A percentile compares a stretch with the other conserved stretches of the same genome.
phyloP scores from a whole-genome alignment of 306 rosid species.

The Prunus mume region DNA sequence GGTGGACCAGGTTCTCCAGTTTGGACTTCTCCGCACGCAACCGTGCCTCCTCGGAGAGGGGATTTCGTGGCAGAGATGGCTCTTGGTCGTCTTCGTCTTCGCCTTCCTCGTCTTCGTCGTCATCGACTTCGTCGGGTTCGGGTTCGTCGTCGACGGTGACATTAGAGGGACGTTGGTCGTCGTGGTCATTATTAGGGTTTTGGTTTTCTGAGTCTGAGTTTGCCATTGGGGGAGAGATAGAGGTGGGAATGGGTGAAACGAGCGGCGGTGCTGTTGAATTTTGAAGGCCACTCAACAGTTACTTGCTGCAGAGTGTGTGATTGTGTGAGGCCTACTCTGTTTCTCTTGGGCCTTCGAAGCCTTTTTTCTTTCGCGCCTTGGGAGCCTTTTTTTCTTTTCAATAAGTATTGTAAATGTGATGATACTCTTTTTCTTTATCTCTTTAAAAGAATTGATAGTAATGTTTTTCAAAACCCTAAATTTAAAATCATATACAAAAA shows the following conservation, averaged over 20 bases:
- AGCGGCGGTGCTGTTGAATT: slow-evolving; percentile 15
- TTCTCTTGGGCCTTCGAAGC: background rate
- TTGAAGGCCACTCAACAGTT: background rate
- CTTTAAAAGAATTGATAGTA: no score
- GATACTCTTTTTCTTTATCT: no score
- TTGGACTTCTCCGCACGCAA: slow-evolving; percentile 51
- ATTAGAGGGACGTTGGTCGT: slow-evolving; percentile 31
- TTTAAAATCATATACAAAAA: no score
- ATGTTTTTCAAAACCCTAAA: no score
- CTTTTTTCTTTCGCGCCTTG: background rate
- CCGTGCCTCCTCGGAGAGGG: slow-evolving; percentile 33
- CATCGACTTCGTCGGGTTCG: slow-evolving; percentile 32
- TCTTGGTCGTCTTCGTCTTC: slow-evolving; percentile 15
- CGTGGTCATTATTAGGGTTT: slow-evolving; percentile 40
- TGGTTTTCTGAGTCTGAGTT: slow-evolving; percentile 29
- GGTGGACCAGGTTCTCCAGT: slow-evolving; percentile 49
- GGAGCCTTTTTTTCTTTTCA: background rate
- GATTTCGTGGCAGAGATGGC: slow-evolving; percentile 22
- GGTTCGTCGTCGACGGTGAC: slow-evolving; percentile 34
- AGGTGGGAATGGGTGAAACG: background rate
- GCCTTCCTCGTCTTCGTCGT: slow-evolving; percentile 25
- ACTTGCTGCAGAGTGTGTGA: background rate
- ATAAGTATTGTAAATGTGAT: background rate
- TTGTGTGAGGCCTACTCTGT: background rate
- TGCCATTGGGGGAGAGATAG: slow-evolving; percentile 41